These are phyloP conservation scores for Gymnopilus dilepis DNA, from an alignment of 768 basidiomycete species.

Conservation along the genomic window DNA sequence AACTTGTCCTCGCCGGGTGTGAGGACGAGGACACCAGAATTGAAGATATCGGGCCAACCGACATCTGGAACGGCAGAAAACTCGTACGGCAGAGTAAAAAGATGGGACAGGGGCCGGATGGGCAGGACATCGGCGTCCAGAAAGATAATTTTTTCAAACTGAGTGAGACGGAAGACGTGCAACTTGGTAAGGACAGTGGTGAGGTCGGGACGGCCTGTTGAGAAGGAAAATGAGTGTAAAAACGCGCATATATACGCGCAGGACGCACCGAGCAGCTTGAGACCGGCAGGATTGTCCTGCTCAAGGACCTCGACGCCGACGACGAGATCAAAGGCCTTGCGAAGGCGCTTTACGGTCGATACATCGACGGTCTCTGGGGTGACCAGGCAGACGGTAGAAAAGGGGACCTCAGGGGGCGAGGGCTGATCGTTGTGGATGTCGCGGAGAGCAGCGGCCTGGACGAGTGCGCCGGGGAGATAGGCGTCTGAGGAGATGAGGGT, in stretches of 20 bases:
- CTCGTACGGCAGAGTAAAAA: conserved; percentile 82
- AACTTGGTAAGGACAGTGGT: conserved; percentile 94
- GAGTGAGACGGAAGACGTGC: conserved; percentile 90
- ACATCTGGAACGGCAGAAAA: conserved; percentile 96
- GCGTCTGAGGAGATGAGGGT: conserved; percentile 91
- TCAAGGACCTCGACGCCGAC: conserved; percentile 91
- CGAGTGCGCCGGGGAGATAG: conserved; percentile 93
- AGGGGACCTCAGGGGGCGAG: conserved; percentile 64
- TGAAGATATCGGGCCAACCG: conserved; percentile 99
- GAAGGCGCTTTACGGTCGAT: conserved; percentile 74
- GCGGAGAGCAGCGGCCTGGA: conserved; percentile 82
- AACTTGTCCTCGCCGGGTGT: conserved; percentile 86
- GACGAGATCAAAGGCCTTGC: conserved; percentile 82
- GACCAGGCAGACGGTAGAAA: conserved; percentile 87
- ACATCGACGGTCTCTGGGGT: conserved; percentile 95
- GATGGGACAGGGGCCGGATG: conserved; percentile 85
- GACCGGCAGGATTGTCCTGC: conserved; percentile 64
- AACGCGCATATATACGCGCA: conserved; percentile 20
- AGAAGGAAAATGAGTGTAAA: conserved; percentile 10
- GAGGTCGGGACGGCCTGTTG: conserved; percentile 90
- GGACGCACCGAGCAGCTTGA: conserved; percentile 83
- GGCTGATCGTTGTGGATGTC: conserved; percentile 74
- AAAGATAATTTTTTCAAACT: conserved; percentile 86
- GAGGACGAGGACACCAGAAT: conserved; percentile 93
- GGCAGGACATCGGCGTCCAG: conserved; percentile 93